Base-by-base conservation (phyloP, 805 yeast genomes). In the Suhomyces faveliae region DNA sequence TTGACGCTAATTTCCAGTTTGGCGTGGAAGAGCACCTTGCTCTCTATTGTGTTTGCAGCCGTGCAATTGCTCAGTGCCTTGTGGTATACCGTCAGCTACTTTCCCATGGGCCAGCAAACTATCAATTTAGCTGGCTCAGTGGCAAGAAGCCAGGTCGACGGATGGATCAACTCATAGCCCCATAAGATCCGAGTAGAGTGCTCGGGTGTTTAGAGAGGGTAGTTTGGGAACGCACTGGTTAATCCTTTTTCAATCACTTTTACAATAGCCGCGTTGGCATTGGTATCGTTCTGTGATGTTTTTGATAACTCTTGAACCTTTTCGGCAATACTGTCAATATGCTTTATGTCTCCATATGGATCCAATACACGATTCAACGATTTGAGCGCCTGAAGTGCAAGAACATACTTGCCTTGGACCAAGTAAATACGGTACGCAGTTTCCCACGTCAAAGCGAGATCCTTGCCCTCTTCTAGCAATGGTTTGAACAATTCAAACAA, bases 81-180 rank as follows among this genome's bases (percentile, higher is more conserved):
- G 4, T 73, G 77, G 77, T 73, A 73, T 56, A 70, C 78, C 2
- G 74, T 73, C 20, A 72, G 77, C 51, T 73, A 73, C 57, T 73
- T 73, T 54, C 78, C 78, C n/a, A 58, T 73, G 71, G 78, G 78
- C 7, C 62, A 61, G 20, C 77, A 73, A 51, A 73, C 78, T 0
- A 58, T 73, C 43, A 70, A 64, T 43, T 55, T 73, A 45, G 78
- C 78, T 1, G 62, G 74, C 3, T 60, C 61, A 9, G 77, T 73
- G 23, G 78, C 78, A 12, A 57, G 76, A 45, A 61, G 71, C 29
- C 77, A 73, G 54, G 77, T 71, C 2, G 77, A 68, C 50, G 61
- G 65, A 25, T 73, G 78, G 78, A 66, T 73, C 35, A 70, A 48
- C 23, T 37, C 40, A 7, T 37, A 21, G 7, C 3, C 19, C 9